phyloP scores from a whole-genome alignment of 176 grass and related monocot genomes.

The Zoysia japonica region DNA sequence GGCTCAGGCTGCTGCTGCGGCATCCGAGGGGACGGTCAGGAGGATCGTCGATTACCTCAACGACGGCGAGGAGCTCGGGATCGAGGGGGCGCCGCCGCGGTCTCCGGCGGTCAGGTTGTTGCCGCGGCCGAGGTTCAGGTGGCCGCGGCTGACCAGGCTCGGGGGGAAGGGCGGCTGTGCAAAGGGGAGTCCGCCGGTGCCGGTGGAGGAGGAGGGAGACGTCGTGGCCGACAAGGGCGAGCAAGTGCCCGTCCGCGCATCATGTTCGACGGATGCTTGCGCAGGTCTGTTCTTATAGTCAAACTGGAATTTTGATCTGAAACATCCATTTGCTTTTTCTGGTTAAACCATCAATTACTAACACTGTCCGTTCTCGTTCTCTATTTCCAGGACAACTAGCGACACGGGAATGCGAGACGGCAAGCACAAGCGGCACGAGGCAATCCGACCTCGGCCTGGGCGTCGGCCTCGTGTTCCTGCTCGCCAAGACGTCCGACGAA shows the following conservation, averaged over 20 bases:
- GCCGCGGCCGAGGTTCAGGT: conserved; percentile 36
- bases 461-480: too few species aligned
- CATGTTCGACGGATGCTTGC: too few species aligned
- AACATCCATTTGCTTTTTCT: too few species aligned
- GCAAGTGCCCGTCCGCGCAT: neutral
- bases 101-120: neutral
- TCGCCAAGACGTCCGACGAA: too few species aligned
- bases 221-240: neutral
- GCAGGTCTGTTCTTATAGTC: too few species aligned
- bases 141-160: conserved; percentile 34
- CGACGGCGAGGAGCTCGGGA: conserved; percentile 55
- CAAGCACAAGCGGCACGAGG: too few species aligned
- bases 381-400: too few species aligned
- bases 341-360: too few species aligned
- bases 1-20: neutral
- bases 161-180: neutral
- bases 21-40: conserved; percentile 2
- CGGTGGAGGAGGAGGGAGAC: neutral
- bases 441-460: too few species aligned
- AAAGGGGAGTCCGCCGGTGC: neutral
- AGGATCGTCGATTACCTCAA: conserved; percentile 67
- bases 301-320: too few species aligned
- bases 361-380: too few species aligned
- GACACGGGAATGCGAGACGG: too few species aligned
- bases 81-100: neutral